Evolutionary conservation across 371 early-diverging fungal genomes (phyloP).

Genomic region (Actinomortierella ambigua): DNA sequence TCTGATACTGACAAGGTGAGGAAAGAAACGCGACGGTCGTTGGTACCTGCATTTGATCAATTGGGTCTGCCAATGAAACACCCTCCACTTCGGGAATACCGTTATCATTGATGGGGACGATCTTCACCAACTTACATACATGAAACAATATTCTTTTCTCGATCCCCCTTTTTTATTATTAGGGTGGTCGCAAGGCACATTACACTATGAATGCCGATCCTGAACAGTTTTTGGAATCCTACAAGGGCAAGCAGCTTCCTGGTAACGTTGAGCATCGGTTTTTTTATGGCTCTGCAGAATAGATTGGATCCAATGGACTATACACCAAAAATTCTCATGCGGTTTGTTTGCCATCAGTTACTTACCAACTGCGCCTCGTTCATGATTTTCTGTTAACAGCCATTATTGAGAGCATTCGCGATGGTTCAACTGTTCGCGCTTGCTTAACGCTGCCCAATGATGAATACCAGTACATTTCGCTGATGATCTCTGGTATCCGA

Average conservation of each 20-base stretch:
- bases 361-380: neutral
- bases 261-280: constrained; percentile 54
- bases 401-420: constrained; percentile 92
- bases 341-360: neutral
- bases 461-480: constrained; percentile 72
- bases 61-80: no score
- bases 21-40: no score
- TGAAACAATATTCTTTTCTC: neutral
- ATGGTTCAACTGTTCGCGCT: constrained; percentile 88
- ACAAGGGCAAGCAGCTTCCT: constrained; percentile 81
- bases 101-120: neutral
- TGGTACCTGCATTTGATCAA: no score
- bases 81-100: no score
- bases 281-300: no score
- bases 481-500: constrained; percentile 88
- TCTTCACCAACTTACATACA: neutral
- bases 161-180: neutral
- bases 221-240: constrained; percentile 74
- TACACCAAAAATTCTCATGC: no score
- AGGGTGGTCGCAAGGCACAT: constrained; percentile 62
- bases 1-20: constrained; percentile 57
- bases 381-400: constrained; percentile 50
- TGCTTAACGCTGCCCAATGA: constrained; percentile 67
- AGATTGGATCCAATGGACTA: no score
- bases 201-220: constrained; percentile 72